Conservation (phyloP, 106 monocot species). For the Xerophyta viscosa region DNA sequence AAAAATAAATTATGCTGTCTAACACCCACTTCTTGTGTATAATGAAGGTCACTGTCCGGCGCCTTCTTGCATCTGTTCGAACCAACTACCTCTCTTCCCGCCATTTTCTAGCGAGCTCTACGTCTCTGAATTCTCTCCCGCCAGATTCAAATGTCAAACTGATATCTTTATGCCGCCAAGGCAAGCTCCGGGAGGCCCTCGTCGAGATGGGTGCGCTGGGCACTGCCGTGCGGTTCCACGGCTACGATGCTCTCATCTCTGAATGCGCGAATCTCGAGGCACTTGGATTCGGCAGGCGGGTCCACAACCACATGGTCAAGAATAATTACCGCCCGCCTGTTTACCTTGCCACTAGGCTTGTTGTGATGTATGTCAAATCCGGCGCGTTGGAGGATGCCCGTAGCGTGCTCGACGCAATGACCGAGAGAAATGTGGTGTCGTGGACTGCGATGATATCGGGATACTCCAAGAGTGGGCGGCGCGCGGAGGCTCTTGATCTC, state of each 20-base stretch:
- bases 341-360: slow-evolving; percentile 47
- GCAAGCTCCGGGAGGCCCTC: slow-evolving; percentile 28
- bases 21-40: too few relatives aligned
- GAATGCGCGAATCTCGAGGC: slow-evolving; percentile 31
- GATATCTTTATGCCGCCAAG: slow-evolving; percentile 5
- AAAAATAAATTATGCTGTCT: too few relatives aligned
- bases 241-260: slow-evolving; percentile 43
- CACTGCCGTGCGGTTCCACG: slow-evolving; percentile 16
- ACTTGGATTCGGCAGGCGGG: slow-evolving; percentile 26
- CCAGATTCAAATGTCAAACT: slow-evolving; percentile 18
- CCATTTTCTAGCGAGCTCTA: not conserved
- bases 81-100: not conserved
- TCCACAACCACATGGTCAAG: slow-evolving; percentile 62
- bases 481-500: slow-evolving; percentile 19
- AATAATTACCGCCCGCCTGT: slow-evolving; percentile 22
- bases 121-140: not conserved
- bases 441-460: slow-evolving; percentile 69
- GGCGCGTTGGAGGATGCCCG: slow-evolving; percentile 34
- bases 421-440: slow-evolving; percentile 30
- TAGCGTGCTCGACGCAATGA: slow-evolving; percentile 48
- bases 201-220: slow-evolving; percentile 18
- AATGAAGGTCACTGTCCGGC: not conserved
- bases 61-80: too few relatives aligned
- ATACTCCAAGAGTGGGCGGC: slow-evolving; percentile 21
- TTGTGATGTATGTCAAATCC: slow-evolving; percentile 48